Evolutionary conservation across 768 basidiomycete species (phyloP).

Genomic region (Candolleomyces efflorescens): DNA sequence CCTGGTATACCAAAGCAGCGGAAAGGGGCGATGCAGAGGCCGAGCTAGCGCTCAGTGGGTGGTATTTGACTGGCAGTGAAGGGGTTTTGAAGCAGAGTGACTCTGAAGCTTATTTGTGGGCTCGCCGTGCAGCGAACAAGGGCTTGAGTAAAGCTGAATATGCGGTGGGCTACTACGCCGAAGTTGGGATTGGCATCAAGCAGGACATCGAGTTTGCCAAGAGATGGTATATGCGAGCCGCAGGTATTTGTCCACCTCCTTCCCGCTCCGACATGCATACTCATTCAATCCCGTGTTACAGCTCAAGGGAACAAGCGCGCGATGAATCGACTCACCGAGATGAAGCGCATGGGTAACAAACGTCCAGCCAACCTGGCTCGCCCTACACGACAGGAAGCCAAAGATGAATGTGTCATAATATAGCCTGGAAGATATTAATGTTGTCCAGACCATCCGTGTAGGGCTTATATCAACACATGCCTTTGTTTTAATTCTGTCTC

Average conservation of each 20-base stretch:
- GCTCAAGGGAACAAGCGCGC: conserved; percentile 98
- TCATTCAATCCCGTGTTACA: conserved; percentile 23
- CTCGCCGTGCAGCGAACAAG: conserved; percentile 92
- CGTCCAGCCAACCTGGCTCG: conserved; percentile 64
- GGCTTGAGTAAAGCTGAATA: conserved; percentile 97
- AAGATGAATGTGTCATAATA: conserved; percentile 83
- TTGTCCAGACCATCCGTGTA: no score
- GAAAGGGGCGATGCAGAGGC: conserved; percentile 95
- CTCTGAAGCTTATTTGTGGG: conserved; percentile 99
- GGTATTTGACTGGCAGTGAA: conserved; percentile 97
- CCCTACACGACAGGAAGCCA: conserved; percentile 90
- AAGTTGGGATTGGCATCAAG: conserved; percentile 96
- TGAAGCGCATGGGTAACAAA: conserved; percentile 86
- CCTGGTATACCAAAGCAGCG: conserved; percentile 98
- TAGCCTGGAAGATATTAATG: no score
- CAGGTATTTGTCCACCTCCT: conserved; percentile 55
- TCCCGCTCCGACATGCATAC: not conserved
- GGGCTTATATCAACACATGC: no score
- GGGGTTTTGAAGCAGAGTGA: conserved; percentile 97
- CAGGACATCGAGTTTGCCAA: conserved; percentile 95
- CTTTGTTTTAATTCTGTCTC: no score
- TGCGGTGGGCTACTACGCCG: conserved; percentile 97
- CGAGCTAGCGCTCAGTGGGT: conserved; percentile 93
- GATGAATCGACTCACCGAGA: conserved; percentile 92
- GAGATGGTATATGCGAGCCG: conserved; percentile 98